phyloP scores from a whole-genome alignment of 73 alveolate species.

The Diophrys sp. region DNA sequence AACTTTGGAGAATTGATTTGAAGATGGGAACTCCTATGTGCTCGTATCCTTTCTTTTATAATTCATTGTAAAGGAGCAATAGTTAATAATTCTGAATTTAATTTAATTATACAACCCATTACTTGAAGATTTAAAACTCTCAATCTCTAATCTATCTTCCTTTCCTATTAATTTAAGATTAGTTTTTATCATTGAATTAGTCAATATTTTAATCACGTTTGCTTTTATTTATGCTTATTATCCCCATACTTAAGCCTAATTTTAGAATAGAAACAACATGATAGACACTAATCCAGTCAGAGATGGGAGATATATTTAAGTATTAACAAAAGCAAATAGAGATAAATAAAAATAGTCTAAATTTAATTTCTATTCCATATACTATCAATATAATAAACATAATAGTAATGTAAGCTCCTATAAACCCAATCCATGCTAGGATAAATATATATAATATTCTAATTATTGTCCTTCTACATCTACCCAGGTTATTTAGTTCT shows the following conservation, averaged over 20 bases:
- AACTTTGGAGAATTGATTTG: background rate
- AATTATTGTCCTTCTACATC: background rate
- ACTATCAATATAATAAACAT: too few species aligned
- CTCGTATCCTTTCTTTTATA: background rate
- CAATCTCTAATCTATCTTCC: background rate
- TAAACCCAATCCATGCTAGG: background rate
- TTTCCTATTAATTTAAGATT: background rate
- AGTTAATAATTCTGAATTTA: too few species aligned
- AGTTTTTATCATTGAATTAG: background rate
- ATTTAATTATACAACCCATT: too few species aligned
- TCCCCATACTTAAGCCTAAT: background rate
- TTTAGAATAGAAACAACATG: too few species aligned
- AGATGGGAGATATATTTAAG: background rate
- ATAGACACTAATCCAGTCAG: background rate
- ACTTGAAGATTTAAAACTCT: background rate
- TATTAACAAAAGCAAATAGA: background rate
- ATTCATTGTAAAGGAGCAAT: too few species aligned
- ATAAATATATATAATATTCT: too few species aligned
- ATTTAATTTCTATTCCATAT: too few species aligned
- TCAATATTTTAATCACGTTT: background rate
- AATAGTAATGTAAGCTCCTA: background rate
- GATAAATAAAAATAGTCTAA: too few species aligned
- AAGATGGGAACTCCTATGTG: background rate
- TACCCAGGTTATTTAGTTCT: background rate
- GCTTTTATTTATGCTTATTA: too few species aligned